phyloP scores from a whole-genome alignment of 352 stramenopile species.

The Pythium periplocum region DNA sequence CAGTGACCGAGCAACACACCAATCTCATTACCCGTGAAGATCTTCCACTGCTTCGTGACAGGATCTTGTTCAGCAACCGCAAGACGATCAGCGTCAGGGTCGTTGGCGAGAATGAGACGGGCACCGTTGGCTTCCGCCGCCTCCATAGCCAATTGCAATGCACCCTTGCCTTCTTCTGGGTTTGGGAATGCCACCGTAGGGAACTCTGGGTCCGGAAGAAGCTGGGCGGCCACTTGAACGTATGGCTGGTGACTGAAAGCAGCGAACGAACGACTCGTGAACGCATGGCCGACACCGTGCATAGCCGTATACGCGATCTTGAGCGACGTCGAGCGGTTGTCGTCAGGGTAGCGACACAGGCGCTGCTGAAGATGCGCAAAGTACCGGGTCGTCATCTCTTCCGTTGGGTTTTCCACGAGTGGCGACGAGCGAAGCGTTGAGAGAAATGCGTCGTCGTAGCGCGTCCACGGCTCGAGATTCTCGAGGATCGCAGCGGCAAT shows the following conservation, averaged over 20 bases:
- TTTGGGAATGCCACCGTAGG: constrained; percentile 97
- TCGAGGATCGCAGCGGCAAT: constrained; percentile 90
- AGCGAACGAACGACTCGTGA: constrained; percentile 88
- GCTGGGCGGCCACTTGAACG: constrained; percentile 81
- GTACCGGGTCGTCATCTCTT: constrained; percentile 69
- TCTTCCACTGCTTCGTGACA: constrained; percentile 84
- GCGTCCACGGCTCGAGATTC: constrained; percentile 87
- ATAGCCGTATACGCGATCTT: constrained; percentile 97
- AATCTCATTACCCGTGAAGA: constrained; percentile 99
- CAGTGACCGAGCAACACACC: constrained; percentile 93
- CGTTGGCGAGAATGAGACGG: constrained; percentile 95
- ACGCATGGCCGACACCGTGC: constrained; percentile 96
- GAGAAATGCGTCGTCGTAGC: constrained; percentile 50
- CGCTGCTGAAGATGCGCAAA: constrained; percentile 43
- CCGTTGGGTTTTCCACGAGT: constrained; percentile 61
- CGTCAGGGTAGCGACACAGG: constrained; percentile 61
- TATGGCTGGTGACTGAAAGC: constrained; percentile 88
- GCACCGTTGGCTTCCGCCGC: constrained; percentile 70
- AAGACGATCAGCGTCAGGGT: constrained; percentile 97
- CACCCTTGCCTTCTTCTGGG: constrained; percentile 96
- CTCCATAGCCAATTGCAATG: constrained; percentile 91
- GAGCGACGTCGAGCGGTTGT: constrained; percentile 50
- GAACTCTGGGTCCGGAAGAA: constrained; percentile 94
- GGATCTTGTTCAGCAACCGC: constrained; percentile 91
- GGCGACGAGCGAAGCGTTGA: constrained; percentile 26